These are phyloP conservation scores for Suhomyces bolitotheri DNA, from an alignment of 1,139 yeast species.

Conservation along the genomic window DNA sequence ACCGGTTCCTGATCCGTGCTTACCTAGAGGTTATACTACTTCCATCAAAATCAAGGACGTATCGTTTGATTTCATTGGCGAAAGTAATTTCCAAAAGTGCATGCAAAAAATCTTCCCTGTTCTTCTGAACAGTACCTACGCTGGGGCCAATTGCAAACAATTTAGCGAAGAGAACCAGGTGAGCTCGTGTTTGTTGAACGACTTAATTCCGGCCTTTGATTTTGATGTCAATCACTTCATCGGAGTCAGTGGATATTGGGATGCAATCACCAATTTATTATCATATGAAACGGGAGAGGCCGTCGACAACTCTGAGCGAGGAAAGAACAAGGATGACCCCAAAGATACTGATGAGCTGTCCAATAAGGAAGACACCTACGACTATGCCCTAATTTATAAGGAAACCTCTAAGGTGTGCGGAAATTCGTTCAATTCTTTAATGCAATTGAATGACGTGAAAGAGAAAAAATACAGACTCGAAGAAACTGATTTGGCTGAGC, in stretches of 20 bases:
- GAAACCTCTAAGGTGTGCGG: conserved; percentile 51
- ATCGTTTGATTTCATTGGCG: conserved; percentile 50
- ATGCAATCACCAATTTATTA: conserved; percentile 55
- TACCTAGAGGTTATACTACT: conserved; percentile 49
- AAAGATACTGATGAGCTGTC: background rate
- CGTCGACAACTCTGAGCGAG: background rate
- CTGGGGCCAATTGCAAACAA: conserved; percentile 30
- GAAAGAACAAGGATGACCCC: background rate
- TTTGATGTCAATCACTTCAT: conserved; percentile 66
- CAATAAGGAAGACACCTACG: conserved; percentile 23
- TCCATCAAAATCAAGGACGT: conserved; percentile 25
- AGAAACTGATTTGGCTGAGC: conserved; percentile 22
- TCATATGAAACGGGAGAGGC: conserved; percentile 23
- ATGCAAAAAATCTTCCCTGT: conserved; percentile 54
- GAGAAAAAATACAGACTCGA: conserved; percentile 30
- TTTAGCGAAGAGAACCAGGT: conserved; percentile 32
- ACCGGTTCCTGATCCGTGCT: conserved; percentile 59
- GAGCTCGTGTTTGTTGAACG: conserved; percentile 53
- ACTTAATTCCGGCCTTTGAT: conserved; percentile 65
- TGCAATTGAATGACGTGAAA: conserved; percentile 36
- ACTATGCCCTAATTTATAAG: conserved; percentile 41
- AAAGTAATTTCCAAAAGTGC: conserved; percentile 61
- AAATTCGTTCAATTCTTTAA: conserved; percentile 40
- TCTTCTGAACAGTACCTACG: conserved; percentile 38
- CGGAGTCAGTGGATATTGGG: conserved; percentile 86